phyloP scores from a whole-genome alignment of 1,139 yeast species.

The Yamadazyma aaseri region DNA sequence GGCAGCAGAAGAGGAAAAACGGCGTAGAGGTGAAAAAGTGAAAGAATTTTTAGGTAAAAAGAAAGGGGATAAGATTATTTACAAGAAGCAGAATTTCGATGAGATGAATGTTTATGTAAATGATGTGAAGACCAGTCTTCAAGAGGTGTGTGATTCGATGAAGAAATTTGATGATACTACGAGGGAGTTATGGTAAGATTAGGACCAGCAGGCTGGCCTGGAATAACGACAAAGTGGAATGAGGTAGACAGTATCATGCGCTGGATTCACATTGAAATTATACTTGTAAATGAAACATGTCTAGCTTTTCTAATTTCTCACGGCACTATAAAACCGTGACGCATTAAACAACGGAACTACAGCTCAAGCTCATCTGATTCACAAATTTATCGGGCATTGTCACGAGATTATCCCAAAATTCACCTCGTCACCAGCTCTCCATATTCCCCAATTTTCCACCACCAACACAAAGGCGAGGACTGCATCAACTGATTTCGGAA shows the following conservation, averaged over 20 bases:
- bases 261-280: no score
- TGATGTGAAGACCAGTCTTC: constrained; percentile 33
- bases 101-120: constrained; percentile 38
- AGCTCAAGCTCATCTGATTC: no score
- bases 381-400: no score
- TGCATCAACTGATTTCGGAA: constrained; percentile 1
- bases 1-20: constrained; percentile 11
- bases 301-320: no score
- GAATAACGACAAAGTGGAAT: neutral
- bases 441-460: no score
- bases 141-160: constrained; percentile 39
- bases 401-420: no score
- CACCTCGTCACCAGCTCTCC: no score
- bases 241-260: no score
- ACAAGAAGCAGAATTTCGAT: constrained; percentile 36
- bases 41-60: constrained; percentile 22
- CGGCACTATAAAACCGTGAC: no score
- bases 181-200: constrained; percentile 35
- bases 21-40: constrained; percentile 13
- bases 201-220: no score
- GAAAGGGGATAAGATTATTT: constrained; percentile 13
- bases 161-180: constrained; percentile 41
- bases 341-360: no score
- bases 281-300: no score
- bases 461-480: neutral